Percentiles rank a stretch among this genome's conserved stretches.
These are phyloP conservation scores for cucumber (Cucumis sativus) DNA, from an alignment of 306 rosid genomes.

Conservation along the genomic window DNA sequence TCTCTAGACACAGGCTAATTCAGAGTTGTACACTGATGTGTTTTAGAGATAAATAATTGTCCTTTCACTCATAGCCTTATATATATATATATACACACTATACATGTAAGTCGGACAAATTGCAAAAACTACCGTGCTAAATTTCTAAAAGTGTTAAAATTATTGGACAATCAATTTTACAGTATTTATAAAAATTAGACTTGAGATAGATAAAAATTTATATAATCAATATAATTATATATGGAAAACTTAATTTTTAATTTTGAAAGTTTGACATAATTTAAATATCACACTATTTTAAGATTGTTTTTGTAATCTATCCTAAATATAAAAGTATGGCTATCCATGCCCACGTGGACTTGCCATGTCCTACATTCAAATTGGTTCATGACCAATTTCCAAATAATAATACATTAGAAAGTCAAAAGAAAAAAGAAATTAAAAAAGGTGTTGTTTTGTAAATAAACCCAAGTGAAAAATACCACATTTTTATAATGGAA, in stretches of 20 bases:
- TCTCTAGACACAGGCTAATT: background rate
- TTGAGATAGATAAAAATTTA: too few relatives aligned
- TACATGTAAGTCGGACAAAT: background rate
- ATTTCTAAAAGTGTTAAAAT: too few relatives aligned
- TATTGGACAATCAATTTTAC: too few relatives aligned
- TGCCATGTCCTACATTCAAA: background rate
- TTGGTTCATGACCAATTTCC: background rate
- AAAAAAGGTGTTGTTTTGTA: background rate
- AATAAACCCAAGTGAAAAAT: background rate
- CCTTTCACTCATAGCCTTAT: conserved; percentile 15
- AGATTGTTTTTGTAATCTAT: too few relatives aligned
- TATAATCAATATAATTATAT: too few relatives aligned
- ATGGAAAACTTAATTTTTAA: too few relatives aligned
- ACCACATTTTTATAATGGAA: background rate
- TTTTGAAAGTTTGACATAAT: too few relatives aligned
- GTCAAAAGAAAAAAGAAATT: too few relatives aligned
- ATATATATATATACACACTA: background rate
- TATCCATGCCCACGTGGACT: conserved; percentile 34
- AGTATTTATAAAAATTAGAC: too few relatives aligned
- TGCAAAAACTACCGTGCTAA: too few relatives aligned
- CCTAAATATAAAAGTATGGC: too few relatives aligned
- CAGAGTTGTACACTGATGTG: conserved; percentile 25
- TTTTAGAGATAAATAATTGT: conserved; percentile 44
- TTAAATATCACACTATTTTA: too few relatives aligned
- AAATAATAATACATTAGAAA: background rate